Evolutionary conservation across 106 monocot genomes (phyloP).

Genomic region (Dendrobium officinale): DNA sequence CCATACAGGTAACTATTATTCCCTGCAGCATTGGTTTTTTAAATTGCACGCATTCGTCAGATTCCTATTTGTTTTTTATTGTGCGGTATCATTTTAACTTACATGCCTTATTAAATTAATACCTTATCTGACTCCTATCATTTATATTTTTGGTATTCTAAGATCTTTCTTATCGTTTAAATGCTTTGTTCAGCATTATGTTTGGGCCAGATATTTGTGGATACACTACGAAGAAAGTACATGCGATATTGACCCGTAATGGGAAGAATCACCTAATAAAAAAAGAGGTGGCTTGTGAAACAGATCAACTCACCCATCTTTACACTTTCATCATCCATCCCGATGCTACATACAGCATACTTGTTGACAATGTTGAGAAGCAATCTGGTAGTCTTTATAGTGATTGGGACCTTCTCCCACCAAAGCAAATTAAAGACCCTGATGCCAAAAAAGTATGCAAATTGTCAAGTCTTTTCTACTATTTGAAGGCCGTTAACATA

Average conservation of each 20-base stretch:
- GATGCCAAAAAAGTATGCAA: slow-evolving; percentile 52
- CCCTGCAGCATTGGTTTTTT: background rate
- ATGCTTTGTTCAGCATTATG: slow-evolving; percentile 44
- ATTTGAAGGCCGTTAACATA: background rate
- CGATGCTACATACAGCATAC: slow-evolving; percentile 50
- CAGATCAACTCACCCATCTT: slow-evolving; percentile 60
- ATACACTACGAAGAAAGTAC: slow-evolving; percentile 49
- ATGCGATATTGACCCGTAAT: slow-evolving; percentile 55
- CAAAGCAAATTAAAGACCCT: slow-evolving; percentile 62
- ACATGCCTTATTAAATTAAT: background rate
- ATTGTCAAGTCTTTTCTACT: background rate
- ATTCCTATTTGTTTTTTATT: background rate
- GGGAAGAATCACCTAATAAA: slow-evolving; percentile 58
- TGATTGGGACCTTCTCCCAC: slow-evolving; percentile 65
- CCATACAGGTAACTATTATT: slow-evolving; percentile 19
- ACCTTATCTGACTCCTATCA: background rate
- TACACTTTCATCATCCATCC: slow-evolving; percentile 62
- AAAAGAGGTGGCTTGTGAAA: slow-evolving; percentile 58
- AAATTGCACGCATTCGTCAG: background rate
- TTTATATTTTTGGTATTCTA: slow-evolving; percentile 1
- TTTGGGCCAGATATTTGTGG: slow-evolving; percentile 76
- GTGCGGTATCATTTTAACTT: background rate
- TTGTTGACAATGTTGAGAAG: slow-evolving; percentile 60
- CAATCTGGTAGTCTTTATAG: slow-evolving; percentile 49
- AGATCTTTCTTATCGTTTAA: background rate